Conservation (phyloP, 2,329 filamentous ascomycete species). For the Botrytis galanthina region DNA sequence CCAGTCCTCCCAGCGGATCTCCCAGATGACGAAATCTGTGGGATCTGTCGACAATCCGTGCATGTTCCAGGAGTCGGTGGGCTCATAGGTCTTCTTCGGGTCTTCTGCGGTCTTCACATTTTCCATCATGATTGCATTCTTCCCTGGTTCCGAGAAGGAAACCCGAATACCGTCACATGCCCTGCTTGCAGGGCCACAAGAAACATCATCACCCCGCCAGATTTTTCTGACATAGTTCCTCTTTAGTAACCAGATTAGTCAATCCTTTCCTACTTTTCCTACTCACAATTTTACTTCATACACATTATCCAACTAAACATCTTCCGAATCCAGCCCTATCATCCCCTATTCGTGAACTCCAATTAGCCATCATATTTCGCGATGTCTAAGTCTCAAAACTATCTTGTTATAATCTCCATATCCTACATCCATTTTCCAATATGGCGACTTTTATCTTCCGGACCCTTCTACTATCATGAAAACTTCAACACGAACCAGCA, state of each 20-base stretch:
- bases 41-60: neutral
- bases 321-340: rapidly evolving
- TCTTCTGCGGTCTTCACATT: neutral
- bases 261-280: neutral
- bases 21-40: neutral
- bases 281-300: neutral
- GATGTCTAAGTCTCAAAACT: neutral
- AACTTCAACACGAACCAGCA: no score
- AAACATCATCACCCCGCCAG: neutral
- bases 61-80: neutral
- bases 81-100: neutral
- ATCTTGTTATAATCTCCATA: neutral
- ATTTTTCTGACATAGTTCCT: neutral
- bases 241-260: neutral
- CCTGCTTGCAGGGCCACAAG: neutral
- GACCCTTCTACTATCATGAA: no score
- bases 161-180: neutral
- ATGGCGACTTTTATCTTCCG: no score
- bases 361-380: neutral
- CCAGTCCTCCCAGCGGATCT: neutral
- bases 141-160: neutral
- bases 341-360: neutral
- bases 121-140: neutral
- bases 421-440: neutral
- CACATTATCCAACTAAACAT: neutral